Evolutionary conservation across 2,329 filamentous ascomycete species (phyloP), one percentile per base, ranked within the genome.

Genomic region (Emmonsiellopsis sp.): DNA sequence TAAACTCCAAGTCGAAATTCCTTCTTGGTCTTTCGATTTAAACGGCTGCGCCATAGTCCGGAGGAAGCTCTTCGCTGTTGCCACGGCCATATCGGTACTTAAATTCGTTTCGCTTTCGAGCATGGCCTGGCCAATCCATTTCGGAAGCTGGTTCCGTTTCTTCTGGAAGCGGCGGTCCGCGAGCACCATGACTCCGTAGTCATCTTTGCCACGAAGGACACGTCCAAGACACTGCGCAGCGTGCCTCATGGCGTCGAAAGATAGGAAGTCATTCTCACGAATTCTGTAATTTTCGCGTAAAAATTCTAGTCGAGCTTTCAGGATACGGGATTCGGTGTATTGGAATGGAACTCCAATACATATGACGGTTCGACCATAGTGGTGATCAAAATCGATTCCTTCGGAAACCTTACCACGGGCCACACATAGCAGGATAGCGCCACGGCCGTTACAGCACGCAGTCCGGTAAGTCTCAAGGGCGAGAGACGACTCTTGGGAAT

Each of bases 121-220:
- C 56, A 98, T 78, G 2, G 87, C 90, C 65, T 94, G 87, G 58
- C 85, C 87, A 65, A 98, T 98, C 93, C 93, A 98, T 67, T 95
- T 95, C 9, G 93, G 93, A 32, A 98, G 77, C 71, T 98, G 94
- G 2, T 71, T 78, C 39, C 90, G 80, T 73, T 97, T 97, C 74
- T 93, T 94, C 67, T 89, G 85, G 70, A 96, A 98, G 14, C 93
- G 83, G 42, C 88, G 85, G 68, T 98, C 93, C 2, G 94, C 93
- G 32, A 98, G 78, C 4, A 98, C 92, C 93, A 98, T 98, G 75
- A 98, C 88, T n/a, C 93, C 93, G 69, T 98, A 98, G 70, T 98
- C 93, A 66, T 98, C 94, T 69, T 98, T 98, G 27, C 93, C 93
- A 62, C 93, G 81, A 57, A 98, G 76, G 43, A 98, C 93, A 66